These are phyloP conservation scores for Lentinula novae-zelandiae DNA, from an alignment of 1,284 basidiomycete species.

Conservation along the genomic window DNA sequence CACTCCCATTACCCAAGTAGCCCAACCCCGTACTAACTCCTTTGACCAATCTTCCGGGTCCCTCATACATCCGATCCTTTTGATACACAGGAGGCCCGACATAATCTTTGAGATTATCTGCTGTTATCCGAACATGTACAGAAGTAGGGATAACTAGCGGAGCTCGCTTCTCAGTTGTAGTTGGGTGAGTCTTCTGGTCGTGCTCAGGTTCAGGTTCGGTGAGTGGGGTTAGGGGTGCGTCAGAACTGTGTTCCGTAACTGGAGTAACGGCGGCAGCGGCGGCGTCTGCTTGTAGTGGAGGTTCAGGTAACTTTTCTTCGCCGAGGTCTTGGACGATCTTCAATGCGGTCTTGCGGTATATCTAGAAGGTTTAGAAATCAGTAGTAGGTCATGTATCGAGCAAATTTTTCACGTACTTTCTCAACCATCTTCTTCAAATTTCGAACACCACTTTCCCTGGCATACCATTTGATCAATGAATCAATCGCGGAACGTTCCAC, in stretches of 20 bases:
- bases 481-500: constrained; percentile 83
- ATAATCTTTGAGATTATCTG: constrained; percentile 91
- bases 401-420: constrained; percentile 52
- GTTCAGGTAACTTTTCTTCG: constrained; percentile 84
- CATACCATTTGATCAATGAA: constrained; percentile 93
- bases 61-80: constrained; percentile 88
- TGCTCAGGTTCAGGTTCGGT: background rate
- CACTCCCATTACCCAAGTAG: constrained; percentile 94
- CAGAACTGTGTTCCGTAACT: constrained; percentile 15
- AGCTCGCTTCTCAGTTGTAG: constrained; percentile 78
- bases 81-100: constrained; percentile 96
- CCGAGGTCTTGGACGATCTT: constrained; percentile 92
- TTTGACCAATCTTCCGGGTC: constrained; percentile 65
- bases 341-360: constrained; percentile 95
- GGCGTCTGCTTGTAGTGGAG: constrained; percentile 24
- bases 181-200: constrained; percentile 22
- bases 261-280: constrained; percentile 40
- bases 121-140: constrained; percentile 80
- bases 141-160: constrained; percentile 81
- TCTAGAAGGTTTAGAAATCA: constrained; percentile 47
- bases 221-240: constrained; percentile 8
- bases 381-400: background rate
- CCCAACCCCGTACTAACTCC: constrained; percentile 95
- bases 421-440: constrained; percentile 96
- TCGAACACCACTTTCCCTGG: constrained; percentile 93